Base-by-base conservation (phyloP, 2,329 filamentous ascomycete genomes). In the Botrytis byssoidea region DNA sequence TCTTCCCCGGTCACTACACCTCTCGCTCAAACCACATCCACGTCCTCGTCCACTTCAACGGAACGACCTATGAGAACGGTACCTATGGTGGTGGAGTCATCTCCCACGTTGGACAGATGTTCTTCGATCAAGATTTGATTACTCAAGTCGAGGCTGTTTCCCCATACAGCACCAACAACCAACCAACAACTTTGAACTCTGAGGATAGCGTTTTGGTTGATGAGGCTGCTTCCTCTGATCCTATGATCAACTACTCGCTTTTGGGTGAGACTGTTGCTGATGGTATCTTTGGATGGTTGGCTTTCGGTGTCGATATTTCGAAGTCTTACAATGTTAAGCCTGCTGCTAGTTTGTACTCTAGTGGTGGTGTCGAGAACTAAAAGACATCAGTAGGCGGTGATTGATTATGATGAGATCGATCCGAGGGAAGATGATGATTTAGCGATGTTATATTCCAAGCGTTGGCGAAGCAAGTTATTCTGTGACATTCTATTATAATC, bases 21-120 rank as follows among this genome's bases (percentile, higher is more conserved):
- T 63, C 68, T 22, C 57, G 37, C 51, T 44, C 55, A 18, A 70
- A 63, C 16, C 57, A 60, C 12, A 63, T 70, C 16, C 57, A 63
- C 37, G 51, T 80, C 0, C 82, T 83, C 37, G 81, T 79, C 73
- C 83, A 84, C 8, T 80, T 79, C 32, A 85, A 76, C 74, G 82
- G 83, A 14, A 85, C 79, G 2, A 86, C 74, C 0, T 81, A 76
- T 1, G 79, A 75, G 14, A 75, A 77, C 1, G 65, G 46, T 67
- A 55, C 65, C 25, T 67, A 55, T 67, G 46, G 46, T 55, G 78
- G 88, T 74, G 81, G 82, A 83, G 84, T 42, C 83, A 82, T 73
- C 85, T 87, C 74, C 85, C 86, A 92, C 82, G 85, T 91, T 59
- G 89, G 89, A 42, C 89, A 92, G 80, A 80, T 90, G 73, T 91